A percentile compares a stretch with the other conserved stretches of the same genome.
phyloP scores from a whole-genome alignment of 140 eudicot species.

The Flaveria floridana region DNA sequence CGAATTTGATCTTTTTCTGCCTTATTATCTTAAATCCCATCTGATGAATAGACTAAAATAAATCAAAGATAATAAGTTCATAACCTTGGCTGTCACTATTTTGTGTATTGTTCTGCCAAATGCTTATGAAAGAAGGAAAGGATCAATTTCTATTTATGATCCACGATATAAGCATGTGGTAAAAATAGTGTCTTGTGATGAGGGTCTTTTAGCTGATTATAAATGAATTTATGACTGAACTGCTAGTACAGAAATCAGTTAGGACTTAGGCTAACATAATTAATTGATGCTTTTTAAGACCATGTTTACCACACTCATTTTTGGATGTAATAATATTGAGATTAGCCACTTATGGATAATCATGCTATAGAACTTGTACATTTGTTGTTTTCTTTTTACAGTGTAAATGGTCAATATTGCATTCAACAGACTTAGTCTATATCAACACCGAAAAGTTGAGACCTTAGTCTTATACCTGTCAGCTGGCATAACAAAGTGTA shows the following conservation, averaged over 20 bases:
- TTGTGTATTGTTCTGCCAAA: no score
- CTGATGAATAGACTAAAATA: not conserved
- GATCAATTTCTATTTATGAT: not conserved
- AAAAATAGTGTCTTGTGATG: not conserved
- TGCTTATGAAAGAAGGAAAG: not conserved
- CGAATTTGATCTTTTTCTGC: not conserved
- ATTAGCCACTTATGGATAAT: not conserved
- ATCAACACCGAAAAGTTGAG: not conserved
- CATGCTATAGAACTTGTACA: slow-evolving; percentile 15
- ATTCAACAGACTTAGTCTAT: not conserved
- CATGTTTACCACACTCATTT: not conserved
- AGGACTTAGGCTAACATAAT: not conserved
- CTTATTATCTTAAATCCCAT: not conserved
- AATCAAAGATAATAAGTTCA: not conserved
- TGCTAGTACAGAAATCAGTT: not conserved
- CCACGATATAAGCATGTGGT: not conserved
- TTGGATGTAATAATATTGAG: not conserved
- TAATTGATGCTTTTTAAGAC: not conserved
- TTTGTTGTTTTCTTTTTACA: not conserved
- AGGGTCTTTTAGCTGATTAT: not conserved
- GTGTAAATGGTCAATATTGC: not conserved
- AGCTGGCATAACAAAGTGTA: not conserved
- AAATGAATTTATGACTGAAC: not conserved
- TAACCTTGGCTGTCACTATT: no score
- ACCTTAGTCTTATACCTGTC: not conserved